Conservation (phyloP, 2,329 filamentous ascomycete genomes). For the Sordariomycetes sp. region DNA sequence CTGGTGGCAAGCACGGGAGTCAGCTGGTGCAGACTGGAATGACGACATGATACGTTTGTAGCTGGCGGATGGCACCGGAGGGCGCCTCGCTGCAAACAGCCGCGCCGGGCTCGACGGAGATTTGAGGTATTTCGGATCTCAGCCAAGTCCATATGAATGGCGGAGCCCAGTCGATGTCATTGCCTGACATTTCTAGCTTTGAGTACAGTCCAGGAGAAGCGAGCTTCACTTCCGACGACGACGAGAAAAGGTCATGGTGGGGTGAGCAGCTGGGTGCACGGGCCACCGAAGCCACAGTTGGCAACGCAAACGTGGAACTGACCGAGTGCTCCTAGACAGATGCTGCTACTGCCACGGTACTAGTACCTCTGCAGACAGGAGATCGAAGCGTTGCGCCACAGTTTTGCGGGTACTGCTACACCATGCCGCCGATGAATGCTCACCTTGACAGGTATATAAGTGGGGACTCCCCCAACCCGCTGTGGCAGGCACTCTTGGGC, state of each 20-base stretch:
- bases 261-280: background rate
- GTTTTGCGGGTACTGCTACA: background rate
- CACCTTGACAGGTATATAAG: constrained; percentile 4
- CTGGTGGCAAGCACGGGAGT: background rate
- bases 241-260: background rate
- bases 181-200: background rate
- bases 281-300: background rate
- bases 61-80: background rate
- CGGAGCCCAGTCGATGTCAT: background rate
- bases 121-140: no score
- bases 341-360: background rate
- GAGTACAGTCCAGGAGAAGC: background rate
- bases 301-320: background rate
- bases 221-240: background rate
- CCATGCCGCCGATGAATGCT: background rate
- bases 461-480: constrained; percentile 1
- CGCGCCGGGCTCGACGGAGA: no score
- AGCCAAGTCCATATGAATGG: background rate
- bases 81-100: background rate
- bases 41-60: background rate
- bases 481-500: background rate
- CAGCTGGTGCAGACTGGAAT: background rate
- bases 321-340: background rate
- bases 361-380: background rate
- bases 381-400: background rate